Conservation (phyloP, 75 land plant genomes). For the Cryptomeria japonica region DNA sequence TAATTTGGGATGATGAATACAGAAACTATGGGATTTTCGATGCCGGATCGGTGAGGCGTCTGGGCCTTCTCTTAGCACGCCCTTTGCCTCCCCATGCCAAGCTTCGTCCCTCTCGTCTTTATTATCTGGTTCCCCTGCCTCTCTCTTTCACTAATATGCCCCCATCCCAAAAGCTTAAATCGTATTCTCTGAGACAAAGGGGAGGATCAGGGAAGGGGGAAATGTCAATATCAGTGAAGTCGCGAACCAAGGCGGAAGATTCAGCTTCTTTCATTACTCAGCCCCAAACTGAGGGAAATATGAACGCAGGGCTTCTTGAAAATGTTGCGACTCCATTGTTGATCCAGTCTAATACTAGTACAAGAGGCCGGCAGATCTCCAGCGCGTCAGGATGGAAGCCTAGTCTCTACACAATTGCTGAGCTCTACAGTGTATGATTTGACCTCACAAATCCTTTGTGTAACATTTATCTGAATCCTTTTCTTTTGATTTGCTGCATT, state of each 20-base stretch:
- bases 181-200: too few species aligned
- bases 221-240: too few species aligned
- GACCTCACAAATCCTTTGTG: slow-evolving; percentile 19
- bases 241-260: too few species aligned
- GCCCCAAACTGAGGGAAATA: neutral
- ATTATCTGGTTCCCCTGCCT: neutral
- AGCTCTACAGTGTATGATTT: neutral
- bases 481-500: too few species aligned
- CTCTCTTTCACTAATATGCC: neutral
- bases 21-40: neutral
- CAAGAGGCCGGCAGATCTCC: too few species aligned
- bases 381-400: neutral
- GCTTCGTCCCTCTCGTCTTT: neutral
- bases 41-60: neutral
- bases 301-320: neutral
- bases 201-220: too few species aligned
- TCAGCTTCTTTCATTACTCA: too few species aligned
- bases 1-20: neutral
- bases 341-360: neutral
- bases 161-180: too few species aligned
- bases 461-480: too few species aligned
- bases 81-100: neutral
- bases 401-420: neutral
- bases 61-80: neutral
- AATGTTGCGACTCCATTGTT: neutral